Evolutionary conservation across 2,329 filamentous ascomycete species (phyloP).

Genomic region (Didymella glomerata): DNA sequence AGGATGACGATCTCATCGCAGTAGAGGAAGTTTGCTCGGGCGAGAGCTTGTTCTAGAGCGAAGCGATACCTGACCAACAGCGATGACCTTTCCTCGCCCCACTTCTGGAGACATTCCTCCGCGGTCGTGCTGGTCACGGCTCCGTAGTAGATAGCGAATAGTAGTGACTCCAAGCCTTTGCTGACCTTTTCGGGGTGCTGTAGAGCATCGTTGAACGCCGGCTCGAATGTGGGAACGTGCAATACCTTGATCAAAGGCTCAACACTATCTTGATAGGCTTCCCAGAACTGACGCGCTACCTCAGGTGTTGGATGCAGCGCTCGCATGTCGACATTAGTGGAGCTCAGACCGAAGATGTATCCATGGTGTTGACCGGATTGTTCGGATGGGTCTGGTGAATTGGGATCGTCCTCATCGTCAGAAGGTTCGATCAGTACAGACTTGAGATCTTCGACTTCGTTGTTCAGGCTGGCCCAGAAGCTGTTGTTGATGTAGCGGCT

Average conservation of each 20-base stretch:
- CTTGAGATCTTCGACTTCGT: conserved; percentile 74
- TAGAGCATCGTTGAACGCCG: conserved; percentile 67
- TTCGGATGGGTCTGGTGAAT: conserved; percentile 49
- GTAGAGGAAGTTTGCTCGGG: conserved; percentile 68
- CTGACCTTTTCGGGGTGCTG: conserved; percentile 66
- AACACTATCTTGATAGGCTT: conserved; percentile 75
- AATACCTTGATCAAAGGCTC: conserved; percentile 76
- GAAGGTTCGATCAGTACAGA: conserved; percentile 68
- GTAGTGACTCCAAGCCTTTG: conserved; percentile 65
- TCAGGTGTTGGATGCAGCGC: conserved; percentile 71
- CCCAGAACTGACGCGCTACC: conserved; percentile 70
- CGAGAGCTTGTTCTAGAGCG: conserved; percentile 69
- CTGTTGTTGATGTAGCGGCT: conserved; percentile 78
- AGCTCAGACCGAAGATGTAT: conserved; percentile 77
- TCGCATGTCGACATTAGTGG: conserved; percentile 71
- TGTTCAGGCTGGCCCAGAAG: conserved; percentile 79
- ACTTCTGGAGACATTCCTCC: conserved; percentile 57
- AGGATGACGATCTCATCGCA: conserved; percentile 69
- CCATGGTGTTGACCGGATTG: conserved; percentile 67
- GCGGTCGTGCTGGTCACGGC: conserved; percentile 62
- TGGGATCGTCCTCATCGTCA: conserved; percentile 66
- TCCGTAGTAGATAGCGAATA: conserved; percentile 70
- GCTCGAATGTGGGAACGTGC: conserved; percentile 72
- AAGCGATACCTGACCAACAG: conserved; percentile 67
- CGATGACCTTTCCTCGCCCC: conserved; percentile 62